Conservation (phyloP, 164 flowering plant species). For the Tetracentron sinense region DNA sequence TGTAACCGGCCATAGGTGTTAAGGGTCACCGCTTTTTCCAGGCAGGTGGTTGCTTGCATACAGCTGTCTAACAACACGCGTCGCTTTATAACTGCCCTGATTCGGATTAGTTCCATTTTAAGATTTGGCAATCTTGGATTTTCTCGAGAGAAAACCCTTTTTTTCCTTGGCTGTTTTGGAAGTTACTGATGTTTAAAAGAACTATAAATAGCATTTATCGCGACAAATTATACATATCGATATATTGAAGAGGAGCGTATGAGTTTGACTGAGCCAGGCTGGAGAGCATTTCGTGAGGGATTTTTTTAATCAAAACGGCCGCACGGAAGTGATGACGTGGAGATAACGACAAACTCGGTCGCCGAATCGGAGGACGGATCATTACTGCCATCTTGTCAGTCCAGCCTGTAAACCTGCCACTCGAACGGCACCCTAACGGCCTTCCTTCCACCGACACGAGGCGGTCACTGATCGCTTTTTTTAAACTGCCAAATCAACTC, state of each 20-base stretch:
- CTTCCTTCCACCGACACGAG: slow-evolving; percentile 29
- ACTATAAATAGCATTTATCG: too few relatives aligned
- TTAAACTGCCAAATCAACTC: slow-evolving; percentile 3
- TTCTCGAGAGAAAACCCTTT: too few relatives aligned
- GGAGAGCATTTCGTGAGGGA: slow-evolving; percentile 39
- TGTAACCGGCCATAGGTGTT: slow-evolving; percentile 31
- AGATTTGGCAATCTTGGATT: slow-evolving; percentile 6
- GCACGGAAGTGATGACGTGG: slow-evolving; percentile 54
- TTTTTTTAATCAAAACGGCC: slow-evolving; percentile 23
- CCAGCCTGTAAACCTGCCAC: slow-evolving; percentile 64
- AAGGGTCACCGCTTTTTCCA: slow-evolving; percentile 19
- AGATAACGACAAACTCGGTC: slow-evolving; percentile 66
- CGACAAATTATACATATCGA: too few relatives aligned
- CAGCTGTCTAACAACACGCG: slow-evolving; percentile 75
- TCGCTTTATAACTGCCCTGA: slow-evolving; percentile 18
- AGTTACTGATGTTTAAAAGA: neutral
- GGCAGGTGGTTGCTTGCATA: slow-evolving; percentile 51
- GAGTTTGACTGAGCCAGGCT: slow-evolving; percentile 63
- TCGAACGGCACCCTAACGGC: slow-evolving; percentile 31
- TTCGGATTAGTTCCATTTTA: neutral
- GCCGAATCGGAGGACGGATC: slow-evolving; percentile 67
- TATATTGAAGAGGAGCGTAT: slow-evolving; percentile 12
- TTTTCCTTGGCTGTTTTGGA: slow-evolving; percentile 2
- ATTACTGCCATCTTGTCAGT: slow-evolving; percentile 55
- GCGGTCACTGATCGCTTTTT: slow-evolving; percentile 17